These are phyloP conservation scores for Calonectria multiphialidica DNA, from an alignment of 2,329 filamentous ascomycete species.

Conservation along the genomic window DNA sequence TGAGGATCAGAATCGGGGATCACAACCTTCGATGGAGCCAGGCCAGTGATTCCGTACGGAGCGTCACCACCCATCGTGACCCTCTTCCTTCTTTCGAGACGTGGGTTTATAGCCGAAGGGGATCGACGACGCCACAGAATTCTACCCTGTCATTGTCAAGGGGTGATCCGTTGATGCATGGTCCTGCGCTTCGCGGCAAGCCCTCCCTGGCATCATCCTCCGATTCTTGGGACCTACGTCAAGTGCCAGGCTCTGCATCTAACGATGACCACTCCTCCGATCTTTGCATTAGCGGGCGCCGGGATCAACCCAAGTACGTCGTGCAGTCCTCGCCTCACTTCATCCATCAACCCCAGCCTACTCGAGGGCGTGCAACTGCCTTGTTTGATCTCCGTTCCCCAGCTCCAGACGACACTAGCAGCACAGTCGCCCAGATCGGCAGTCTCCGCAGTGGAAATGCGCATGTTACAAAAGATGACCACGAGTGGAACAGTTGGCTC, in stretches of 20 bases:
- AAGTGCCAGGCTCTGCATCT: neutral
- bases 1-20: constrained; percentile 46
- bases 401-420: constrained; percentile 23
- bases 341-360: constrained; percentile 45
- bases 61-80: constrained; percentile 14
- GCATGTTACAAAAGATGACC: constrained; percentile 30
- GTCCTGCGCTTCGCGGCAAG: neutral
- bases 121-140: neutral
- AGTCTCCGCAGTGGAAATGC: neutral
- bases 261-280: neutral
- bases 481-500: constrained; percentile 40
- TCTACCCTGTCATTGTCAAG: neutral
- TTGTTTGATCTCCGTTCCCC: constrained; percentile 31
- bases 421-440: constrained; percentile 30
- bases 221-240: neutral
- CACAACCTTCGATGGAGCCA: constrained; percentile 46
- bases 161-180: neutral
- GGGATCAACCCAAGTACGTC: constrained; percentile 30
- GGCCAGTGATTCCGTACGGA: constrained; percentile 43
- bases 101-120: neutral
- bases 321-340: constrained; percentile 27
- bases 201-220: neutral
- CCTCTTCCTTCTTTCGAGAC: neutral
- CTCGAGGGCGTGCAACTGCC: constrained; percentile 17
- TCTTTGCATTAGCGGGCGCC: neutral